A percentile compares a stretch with the other conserved stretches of the same genome.
Evolutionary conservation across 2,329 filamentous ascomycete species (phyloP).

Genomic region (Penicillium brevicompactum): DNA sequence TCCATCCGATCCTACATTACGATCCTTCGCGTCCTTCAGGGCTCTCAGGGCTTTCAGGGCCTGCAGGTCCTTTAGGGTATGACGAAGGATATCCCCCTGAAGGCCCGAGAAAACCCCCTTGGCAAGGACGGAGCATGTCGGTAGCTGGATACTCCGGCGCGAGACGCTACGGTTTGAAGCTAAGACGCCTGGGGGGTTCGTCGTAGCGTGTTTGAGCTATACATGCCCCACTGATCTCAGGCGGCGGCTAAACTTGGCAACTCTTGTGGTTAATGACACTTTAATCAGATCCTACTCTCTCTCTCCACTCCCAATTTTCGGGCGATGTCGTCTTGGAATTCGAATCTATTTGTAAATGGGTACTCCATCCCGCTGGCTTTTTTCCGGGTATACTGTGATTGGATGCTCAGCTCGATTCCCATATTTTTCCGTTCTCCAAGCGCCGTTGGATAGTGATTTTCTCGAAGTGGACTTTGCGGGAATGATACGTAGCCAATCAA

Average conservation of each 20-base stretch:
- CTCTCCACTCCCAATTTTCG: too few species aligned
- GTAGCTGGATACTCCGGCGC: constrained; percentile 1
- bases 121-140: constrained; percentile 1
- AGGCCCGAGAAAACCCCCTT: neutral
- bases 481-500: too few species aligned
- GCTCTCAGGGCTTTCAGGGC: neutral
- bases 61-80: too few species aligned
- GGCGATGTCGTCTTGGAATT: too few species aligned
- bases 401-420: too few species aligned
- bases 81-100: too few species aligned
- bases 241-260: constrained; percentile 30
- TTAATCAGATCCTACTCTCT: neutral
- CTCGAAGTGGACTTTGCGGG: too few species aligned
- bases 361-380: neutral
- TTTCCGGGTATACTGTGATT: too few species aligned
- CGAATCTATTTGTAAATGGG: neutral
- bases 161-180: constrained; percentile 3
- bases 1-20: too few species aligned
- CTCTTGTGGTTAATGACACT: neutral
- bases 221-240: constrained; percentile 28
- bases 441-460: too few species aligned
- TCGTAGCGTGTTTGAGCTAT: constrained; percentile 38
- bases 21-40: neutral
- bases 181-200: constrained; percentile 20
- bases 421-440: too few species aligned